A percentile compares a stretch with the other conserved stretches of the same genome.
Conservation (phyloP, 192 early-diverging fungal genomes). For the Coemansia sp. region DNA sequence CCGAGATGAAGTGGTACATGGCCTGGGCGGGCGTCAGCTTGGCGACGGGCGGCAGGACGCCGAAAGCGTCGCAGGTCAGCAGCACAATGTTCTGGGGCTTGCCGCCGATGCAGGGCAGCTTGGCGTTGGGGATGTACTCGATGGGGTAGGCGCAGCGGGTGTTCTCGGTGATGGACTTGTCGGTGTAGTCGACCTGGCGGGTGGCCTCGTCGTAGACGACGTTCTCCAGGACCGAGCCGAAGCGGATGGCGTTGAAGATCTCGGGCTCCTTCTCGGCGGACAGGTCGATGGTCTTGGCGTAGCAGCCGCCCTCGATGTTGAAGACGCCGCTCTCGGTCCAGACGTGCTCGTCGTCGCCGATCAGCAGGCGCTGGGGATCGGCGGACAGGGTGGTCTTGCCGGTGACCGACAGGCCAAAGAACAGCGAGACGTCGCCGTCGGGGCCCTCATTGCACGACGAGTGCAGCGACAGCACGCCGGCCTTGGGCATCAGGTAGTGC, state of each 20-base stretch:
- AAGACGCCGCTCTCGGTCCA: constrained; percentile 97
- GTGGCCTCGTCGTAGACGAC: constrained; percentile 78
- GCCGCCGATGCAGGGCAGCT: constrained; percentile 81
- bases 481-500: constrained; percentile 99
- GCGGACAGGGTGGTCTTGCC: constrained; percentile 98
- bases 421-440: constrained; percentile 87
- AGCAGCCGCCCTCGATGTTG: constrained; percentile 99
- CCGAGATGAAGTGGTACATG: constrained; percentile 94
- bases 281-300: constrained; percentile 95
- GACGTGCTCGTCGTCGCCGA: constrained; percentile 99
- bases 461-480: constrained; percentile 51
- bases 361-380: constrained; percentile 86
- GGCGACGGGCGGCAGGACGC: constrained; percentile 84
- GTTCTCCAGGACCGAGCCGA: constrained; percentile 92
- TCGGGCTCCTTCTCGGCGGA: constrained; percentile 97
- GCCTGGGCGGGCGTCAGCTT: constrained; percentile 78
- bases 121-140: constrained; percentile 87
- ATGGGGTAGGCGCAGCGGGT: constrained; percentile 93
- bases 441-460: constrained; percentile 94
- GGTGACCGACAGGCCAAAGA: constrained; percentile 98
- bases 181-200: constrained; percentile 76
- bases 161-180: constrained; percentile 82
- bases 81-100: constrained; percentile 94
- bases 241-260: constrained; percentile 95
- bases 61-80: constrained; percentile 92